A percentile compares a stretch with the other conserved stretches of the same genome.
Conservation (phyloP, 257 asterid species). For the Fraxinus anomala region DNA sequence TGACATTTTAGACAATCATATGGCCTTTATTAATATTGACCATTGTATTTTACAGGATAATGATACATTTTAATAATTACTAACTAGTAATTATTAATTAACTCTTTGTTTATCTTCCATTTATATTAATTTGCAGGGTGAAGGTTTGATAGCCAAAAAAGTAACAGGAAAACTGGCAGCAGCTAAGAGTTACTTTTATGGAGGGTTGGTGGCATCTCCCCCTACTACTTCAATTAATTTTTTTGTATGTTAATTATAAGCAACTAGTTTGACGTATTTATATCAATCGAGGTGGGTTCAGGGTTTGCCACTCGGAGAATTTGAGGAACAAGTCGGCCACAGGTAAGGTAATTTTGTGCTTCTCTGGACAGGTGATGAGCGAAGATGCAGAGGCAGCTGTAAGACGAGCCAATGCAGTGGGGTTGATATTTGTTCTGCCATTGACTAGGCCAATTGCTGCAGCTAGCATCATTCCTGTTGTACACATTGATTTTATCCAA, state of each 20-base stretch:
- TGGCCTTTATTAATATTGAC: no score
- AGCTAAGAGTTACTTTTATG: constrained; percentile 32
- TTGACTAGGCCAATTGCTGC: constrained; percentile 44
- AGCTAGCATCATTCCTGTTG: constrained; percentile 46
- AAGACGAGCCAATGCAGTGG: constrained; percentile 38
- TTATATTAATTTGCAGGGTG: constrained; percentile 44
- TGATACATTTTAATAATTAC: neutral
- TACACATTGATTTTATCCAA: constrained; percentile 50
- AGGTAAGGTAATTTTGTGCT: constrained; percentile 49
- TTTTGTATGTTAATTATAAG: neutral
- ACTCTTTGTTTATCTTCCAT: neutral
- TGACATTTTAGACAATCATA: no score
- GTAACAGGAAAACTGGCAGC: constrained; percentile 39
- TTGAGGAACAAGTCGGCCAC: constrained; percentile 32
- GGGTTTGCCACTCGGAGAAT: constrained; percentile 33
- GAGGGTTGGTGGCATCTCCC: constrained; percentile 34
- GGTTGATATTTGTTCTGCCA: constrained; percentile 58
- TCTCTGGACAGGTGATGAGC: constrained; percentile 39
- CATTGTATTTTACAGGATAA: no score
- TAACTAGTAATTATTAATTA: neutral
- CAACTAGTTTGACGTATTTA: no score
- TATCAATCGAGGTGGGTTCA: constrained; percentile 5
- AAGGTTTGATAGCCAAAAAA: constrained; percentile 41
- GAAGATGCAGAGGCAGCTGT: constrained; percentile 45
- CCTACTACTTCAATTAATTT: no score